Evolutionary conservation across 306 rosid species (phyloP).

Genomic region (Inga laurina): DNA sequence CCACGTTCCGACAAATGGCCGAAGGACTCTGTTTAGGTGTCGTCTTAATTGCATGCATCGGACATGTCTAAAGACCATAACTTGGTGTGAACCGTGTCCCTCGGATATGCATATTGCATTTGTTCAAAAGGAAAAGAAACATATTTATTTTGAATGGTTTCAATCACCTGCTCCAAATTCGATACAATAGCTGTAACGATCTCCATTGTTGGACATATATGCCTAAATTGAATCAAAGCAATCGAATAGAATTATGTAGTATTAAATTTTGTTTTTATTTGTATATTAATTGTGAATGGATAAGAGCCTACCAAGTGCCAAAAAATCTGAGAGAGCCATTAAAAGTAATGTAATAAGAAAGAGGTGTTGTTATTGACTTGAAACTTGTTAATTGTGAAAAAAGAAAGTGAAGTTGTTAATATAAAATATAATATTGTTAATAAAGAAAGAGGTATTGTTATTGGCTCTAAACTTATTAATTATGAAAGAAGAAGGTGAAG

Average conservation of each 20-base stretch:
- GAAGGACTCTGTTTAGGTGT: constrained; percentile 33
- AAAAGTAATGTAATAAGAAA: neutral
- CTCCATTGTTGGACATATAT: neutral
- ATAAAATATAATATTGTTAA: too few relatives aligned
- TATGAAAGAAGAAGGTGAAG: too few relatives aligned
- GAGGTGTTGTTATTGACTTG: too few relatives aligned
- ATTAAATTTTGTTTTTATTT: too few relatives aligned
- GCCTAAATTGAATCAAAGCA: neutral
- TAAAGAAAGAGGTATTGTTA: too few relatives aligned
- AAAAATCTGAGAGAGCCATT: neutral
- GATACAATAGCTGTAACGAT: neutral
- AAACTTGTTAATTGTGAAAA: too few relatives aligned
- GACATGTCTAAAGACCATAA: constrained; percentile 29
- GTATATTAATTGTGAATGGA: neutral
- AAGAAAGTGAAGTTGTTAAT: too few relatives aligned
- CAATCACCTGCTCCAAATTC: too few relatives aligned
- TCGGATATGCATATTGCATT: neutral
- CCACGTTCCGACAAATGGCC: constrained; percentile 43
- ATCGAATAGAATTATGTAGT: neutral
- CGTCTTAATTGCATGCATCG: constrained; percentile 31
- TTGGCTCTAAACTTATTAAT: too few relatives aligned
- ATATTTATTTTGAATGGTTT: neutral
- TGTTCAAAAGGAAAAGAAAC: neutral
- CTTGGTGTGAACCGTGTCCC: neutral
- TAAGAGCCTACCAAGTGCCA: neutral